Evolutionary conservation across 495 filamentous ascomycete species (phyloP).

Genomic region (Hypoxylon rickii): DNA sequence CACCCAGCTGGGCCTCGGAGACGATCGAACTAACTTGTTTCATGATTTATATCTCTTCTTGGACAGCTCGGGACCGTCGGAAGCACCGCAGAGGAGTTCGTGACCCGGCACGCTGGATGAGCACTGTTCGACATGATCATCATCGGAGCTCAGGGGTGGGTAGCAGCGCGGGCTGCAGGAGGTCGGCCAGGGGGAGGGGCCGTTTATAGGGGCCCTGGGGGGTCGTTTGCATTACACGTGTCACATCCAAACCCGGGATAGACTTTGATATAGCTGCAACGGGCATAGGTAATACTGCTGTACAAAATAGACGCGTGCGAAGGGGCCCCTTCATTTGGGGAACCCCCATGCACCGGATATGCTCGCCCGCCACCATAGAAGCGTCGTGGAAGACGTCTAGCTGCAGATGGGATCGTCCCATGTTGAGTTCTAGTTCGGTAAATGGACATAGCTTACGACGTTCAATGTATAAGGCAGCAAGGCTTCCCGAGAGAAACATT

Average conservation of each 20-base stretch:
- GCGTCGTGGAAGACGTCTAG: background rate
- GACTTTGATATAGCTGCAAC: too few relatives aligned
- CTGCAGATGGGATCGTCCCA: background rate
- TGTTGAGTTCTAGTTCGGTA: too few relatives aligned
- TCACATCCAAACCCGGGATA: slow-evolving; percentile 2
- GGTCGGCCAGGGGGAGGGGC: background rate
- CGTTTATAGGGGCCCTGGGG: too few relatives aligned
- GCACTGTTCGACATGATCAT: slow-evolving; percentile 14
- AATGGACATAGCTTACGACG: background rate
- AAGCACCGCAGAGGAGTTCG: slow-evolving; percentile 2
- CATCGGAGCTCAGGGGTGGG: slow-evolving; percentile 13
- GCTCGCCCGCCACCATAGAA: too few relatives aligned
- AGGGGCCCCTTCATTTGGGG: background rate
- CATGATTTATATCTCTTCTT: background rate
- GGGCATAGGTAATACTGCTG: too few relatives aligned
- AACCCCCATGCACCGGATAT: background rate
- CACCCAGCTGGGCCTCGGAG: background rate
- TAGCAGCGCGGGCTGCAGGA: slow-evolving; percentile 4
- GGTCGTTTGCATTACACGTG: slow-evolving; percentile 7
- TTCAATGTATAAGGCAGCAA: too few relatives aligned
- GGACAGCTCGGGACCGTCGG: slow-evolving; percentile 2
- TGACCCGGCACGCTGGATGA: slow-evolving; percentile 11
- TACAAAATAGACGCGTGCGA: too few relatives aligned
- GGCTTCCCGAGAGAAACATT: too few relatives aligned
- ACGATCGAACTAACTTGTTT: background rate